Evolutionary conservation across 2,329 filamentous ascomycete genomes (phyloP), one percentile per base, ranked within the genome.

Genomic region (Mollisia scopiformis): DNA sequence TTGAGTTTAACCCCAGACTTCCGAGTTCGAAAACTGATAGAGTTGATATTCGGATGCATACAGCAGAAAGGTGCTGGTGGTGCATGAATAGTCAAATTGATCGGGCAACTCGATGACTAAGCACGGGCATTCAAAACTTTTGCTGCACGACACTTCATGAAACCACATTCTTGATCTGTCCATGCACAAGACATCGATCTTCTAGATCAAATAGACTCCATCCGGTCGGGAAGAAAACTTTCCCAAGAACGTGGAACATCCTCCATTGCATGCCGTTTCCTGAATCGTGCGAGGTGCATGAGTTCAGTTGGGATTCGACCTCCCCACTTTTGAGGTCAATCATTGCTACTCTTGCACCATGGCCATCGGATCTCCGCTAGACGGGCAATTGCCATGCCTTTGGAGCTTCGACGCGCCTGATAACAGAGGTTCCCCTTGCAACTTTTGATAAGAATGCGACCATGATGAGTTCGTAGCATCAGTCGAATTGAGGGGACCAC

Each of bases 321-420:
- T 59, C 57, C 31, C 57, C 57, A 55, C 57, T 55, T 37, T 59
- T 54, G 47, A n/a, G 7, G 31, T 16, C 27, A 14, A 51, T 53
- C 21, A 10, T 58, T 58, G 39, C 35, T 31, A 23, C 49, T n/a
- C 39, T 25, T 59, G 43, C 19, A 23, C 35, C 19, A 41, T 28
- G 23, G 31, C 23, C 37, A 55, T 59, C 57, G 50, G 57, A 55
- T 55, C 57, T 55, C 50, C 39, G 50, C 30, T 19, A 53, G 23
- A 33, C 41, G 27, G 23, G 30, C 28, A 31, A 14, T 51, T 51
- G 6, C 27, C 8, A 27, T 11, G 6, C 49, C 27, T 47, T 23
- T n/a, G n/a, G n/a, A n/a, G n/a, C n/a, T n/a, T 47, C 43, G 14
- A 51, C 30, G 6, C 30, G 30, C 28, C 27, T 33, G 49, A 51